Percentiles rank a stretch among this genome's conserved stretches.
These are phyloP conservation scores for Drechslera avenae DNA, from an alignment of 2,329 filamentous ascomycete species.

Conservation along the genomic window DNA sequence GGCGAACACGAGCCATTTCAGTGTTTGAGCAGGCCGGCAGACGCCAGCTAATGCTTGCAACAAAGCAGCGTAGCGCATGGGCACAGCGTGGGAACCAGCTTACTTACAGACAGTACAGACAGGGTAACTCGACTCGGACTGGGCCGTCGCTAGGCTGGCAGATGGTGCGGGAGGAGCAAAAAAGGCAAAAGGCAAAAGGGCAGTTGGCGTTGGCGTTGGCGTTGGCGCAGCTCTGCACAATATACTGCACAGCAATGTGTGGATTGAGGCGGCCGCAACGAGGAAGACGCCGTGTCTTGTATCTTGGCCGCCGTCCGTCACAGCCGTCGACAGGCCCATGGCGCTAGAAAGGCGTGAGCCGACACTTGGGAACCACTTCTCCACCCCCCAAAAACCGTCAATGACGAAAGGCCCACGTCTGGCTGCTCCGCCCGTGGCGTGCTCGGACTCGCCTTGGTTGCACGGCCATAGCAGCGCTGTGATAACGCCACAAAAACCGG, in stretches of 20 bases:
- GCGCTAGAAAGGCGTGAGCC: slow-evolving; percentile 29
- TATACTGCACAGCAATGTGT: not conserved
- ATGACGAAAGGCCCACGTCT: slow-evolving; percentile 30
- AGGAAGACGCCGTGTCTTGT: slow-evolving; percentile 15
- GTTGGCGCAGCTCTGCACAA: not conserved
- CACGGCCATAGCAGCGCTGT: slow-evolving; percentile 22
- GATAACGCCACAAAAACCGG: slow-evolving; percentile 30
- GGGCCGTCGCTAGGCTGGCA: not conserved
- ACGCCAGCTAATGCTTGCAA: slow-evolving; percentile 27
- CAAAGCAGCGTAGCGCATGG: slow-evolving; percentile 25
- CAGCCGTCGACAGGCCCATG: slow-evolving; percentile 25
- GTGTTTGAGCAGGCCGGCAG: slow-evolving; percentile 9
- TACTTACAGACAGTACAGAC: too few relatives aligned
- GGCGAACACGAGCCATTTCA: slow-evolving; percentile 24
- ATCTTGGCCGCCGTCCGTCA: slow-evolving; percentile 22
- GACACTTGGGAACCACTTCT: slow-evolving; percentile 20
- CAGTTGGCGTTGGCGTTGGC: not conserved
- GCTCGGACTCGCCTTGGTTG: slow-evolving; percentile 10
- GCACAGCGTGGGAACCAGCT: slow-evolving; percentile 22
- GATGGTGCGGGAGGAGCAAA: not conserved
- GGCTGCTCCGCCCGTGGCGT: slow-evolving; percentile 1
- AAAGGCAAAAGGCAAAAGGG: not conserved
- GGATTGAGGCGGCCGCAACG: not conserved
- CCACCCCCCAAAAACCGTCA: slow-evolving; percentile 22
- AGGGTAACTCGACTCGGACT: too few relatives aligned